Conservation (phyloP, 495 filamentous ascomycete genomes). For the Usnea hakonensis region DNA sequence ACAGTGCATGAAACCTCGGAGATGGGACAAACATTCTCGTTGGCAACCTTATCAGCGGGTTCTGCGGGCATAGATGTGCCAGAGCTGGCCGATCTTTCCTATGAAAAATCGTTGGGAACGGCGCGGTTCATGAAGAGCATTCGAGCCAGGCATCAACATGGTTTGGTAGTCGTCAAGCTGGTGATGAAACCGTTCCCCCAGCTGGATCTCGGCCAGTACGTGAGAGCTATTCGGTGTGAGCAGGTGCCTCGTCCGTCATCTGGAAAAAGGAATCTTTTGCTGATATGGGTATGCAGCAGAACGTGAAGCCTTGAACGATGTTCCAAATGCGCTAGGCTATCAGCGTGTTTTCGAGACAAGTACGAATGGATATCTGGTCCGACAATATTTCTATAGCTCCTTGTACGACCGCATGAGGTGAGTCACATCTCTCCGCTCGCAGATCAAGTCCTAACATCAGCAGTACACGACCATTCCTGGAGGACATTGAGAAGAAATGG, state of each 20-base stretch:
- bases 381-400: slow-evolving; percentile 92
- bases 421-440: background rate
- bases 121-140: slow-evolving; percentile 98
- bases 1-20: background rate
- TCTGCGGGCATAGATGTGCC: slow-evolving; percentile 88
- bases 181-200: slow-evolving; percentile 81
- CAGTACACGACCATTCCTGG: slow-evolving; percentile 87
- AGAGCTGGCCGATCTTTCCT: slow-evolving; percentile 78
- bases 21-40: slow-evolving; percentile 97
- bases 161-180: slow-evolving; percentile 85
- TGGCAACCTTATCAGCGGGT: slow-evolving; percentile 80
- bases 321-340: slow-evolving; percentile 88
- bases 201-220: slow-evolving; percentile 70
- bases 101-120: slow-evolving; percentile 87
- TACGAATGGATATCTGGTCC: slow-evolving; percentile 86
- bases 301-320: slow-evolving; percentile 65
- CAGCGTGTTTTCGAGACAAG: slow-evolving; percentile 84
- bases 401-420: slow-evolving; percentile 91
- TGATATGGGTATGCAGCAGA: slow-evolving; percentile 51
- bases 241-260: slow-evolving; percentile 16
- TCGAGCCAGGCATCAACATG: slow-evolving; percentile 79
- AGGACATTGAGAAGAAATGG: slow-evolving; percentile 99
- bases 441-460: slow-evolving; percentile 3
- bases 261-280: slow-evolving; percentile 13
- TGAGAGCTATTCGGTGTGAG: slow-evolving; percentile 65